Evolutionary conservation across 371 early-diverging fungal genomes (phyloP).

Genomic region (Mucor velutinosus): DNA sequence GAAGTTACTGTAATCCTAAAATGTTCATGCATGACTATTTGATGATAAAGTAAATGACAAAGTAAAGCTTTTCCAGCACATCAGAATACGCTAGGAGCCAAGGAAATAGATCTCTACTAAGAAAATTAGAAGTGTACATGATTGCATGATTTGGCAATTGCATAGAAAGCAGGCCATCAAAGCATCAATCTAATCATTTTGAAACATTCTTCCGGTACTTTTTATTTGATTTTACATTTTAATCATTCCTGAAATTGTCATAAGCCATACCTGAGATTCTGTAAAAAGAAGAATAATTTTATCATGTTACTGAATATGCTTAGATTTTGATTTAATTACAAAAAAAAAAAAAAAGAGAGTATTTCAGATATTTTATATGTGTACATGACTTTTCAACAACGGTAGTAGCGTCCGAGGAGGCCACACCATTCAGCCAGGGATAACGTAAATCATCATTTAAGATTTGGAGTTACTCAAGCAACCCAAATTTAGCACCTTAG

Average conservation of each 20-base stretch:
- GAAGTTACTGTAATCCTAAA: neutral
- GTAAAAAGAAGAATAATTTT: neutral
- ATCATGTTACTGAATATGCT: neutral
- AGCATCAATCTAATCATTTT: neutral
- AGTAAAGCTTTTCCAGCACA: neutral
- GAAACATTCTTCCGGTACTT: neutral
- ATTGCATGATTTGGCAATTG: neutral
- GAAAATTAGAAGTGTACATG: neutral
- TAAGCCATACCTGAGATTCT: neutral
- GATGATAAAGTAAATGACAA: neutral
- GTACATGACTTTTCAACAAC: conserved; percentile 28
- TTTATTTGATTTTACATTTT: neutral
- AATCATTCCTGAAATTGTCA: neutral
- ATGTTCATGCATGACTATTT: neutral
- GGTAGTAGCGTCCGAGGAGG: conserved; percentile 32
- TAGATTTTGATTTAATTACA: neutral
- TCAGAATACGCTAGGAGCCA: too few species aligned
- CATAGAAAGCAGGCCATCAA: neutral
- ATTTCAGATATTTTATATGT: conserved; percentile 20
- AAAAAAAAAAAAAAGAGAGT: conserved; percentile 14
- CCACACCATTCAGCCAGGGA: conserved; percentile 38
- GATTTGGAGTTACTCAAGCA: neutral
- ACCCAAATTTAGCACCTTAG: conserved; percentile 1
- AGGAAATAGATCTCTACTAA: too few species aligned
- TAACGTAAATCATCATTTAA: conserved; percentile 36